Evolutionary conservation across 2,329 filamentous ascomycete species (phyloP), one percentile per base, ranked within the genome.

Genomic region (Stenocarpella maydis): DNA sequence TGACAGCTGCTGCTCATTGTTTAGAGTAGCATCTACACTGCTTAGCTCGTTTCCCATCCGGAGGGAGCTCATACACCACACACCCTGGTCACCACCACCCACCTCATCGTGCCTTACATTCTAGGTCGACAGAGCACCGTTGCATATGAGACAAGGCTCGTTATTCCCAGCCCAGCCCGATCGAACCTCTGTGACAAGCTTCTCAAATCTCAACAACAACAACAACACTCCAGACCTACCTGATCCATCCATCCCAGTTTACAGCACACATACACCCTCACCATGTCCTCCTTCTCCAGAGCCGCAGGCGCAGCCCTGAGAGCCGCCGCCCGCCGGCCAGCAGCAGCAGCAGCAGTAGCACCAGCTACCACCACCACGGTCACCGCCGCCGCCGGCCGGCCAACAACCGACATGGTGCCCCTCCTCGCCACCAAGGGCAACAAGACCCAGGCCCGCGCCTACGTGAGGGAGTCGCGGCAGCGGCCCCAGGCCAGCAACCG

Each of bases 391-490:
- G 9, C 68, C 31, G n/a, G n/a, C n/a, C n/a, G n/a, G 4, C 14
- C 67, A 3, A 7, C 31, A n/a, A n/a, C 21, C 21, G 31, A 9
- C 64, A 50, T 10, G 39, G 31, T 4, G 15, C 54, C 50, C 53
- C 34, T 54, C 34, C 24, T 47, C 49, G 24, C 34, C 34, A 37
- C 34, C 34, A 37, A 2, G 6, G 9, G 2, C 34, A 66, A 41
- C 37, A 61, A 45, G 26, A 54, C 69, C 66, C 63, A 71, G n/a
- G 49, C 64, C 28, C 61, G 71, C 8, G 71, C 74, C 34, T 72
- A 71, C 70, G 67, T 79, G 0, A 76, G 77, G 71, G 77, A 76
- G 54, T 74, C 74, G 63, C 70, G 73, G 24, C 71, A 71, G 60
- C 67, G 76, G 12, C 71, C 70, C 65, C 74, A 72, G 24, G 72